phyloP scores from a whole-genome alignment of 805 yeast species.

The Kazachstania bromeliacearum region DNA sequence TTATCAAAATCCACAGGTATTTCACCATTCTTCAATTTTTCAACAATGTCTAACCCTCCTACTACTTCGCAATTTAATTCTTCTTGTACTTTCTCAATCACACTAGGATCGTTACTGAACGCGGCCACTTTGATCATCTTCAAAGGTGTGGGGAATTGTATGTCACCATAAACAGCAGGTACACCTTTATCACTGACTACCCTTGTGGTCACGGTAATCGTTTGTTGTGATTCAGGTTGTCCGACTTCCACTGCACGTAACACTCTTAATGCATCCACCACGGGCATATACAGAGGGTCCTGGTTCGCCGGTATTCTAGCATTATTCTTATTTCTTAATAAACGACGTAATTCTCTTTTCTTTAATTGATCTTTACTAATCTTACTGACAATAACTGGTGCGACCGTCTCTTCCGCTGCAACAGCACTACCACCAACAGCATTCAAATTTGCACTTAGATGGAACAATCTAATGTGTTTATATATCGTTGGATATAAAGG shows the following conservation, averaged over 20 bases:
- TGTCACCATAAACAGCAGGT: constrained; percentile 61
- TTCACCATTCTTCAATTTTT: constrained; percentile 43
- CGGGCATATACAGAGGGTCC: constrained; percentile 59
- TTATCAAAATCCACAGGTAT: constrained; percentile 54
- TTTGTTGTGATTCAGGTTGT: constrained; percentile 58
- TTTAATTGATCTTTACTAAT: too few species aligned
- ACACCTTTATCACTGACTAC: constrained; percentile 71
- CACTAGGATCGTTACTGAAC: constrained; percentile 50
- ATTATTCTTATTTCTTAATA: constrained; percentile 29
- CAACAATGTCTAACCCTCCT: constrained; percentile 67
- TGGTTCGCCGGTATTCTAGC: constrained; percentile 38
- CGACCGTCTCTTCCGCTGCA: neutral
- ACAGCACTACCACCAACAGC: neutral
- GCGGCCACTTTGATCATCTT: constrained; percentile 57
- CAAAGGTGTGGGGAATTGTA: constrained; percentile 64
- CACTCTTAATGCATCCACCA: constrained; percentile 65
- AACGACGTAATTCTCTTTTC: constrained; percentile 31
- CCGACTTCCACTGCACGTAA: constrained; percentile 90
- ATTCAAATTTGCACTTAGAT: too few species aligned
- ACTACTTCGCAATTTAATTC: constrained; percentile 51
- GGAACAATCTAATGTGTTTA: too few species aligned
- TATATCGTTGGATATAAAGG: too few species aligned
- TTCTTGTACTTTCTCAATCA: constrained; percentile 42
- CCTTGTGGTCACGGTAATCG: constrained; percentile 55
- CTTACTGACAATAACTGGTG: too few species aligned